Evolutionary conservation across 768 basidiomycete species (phyloP).

Genomic region (Hericium coralloides): DNA sequence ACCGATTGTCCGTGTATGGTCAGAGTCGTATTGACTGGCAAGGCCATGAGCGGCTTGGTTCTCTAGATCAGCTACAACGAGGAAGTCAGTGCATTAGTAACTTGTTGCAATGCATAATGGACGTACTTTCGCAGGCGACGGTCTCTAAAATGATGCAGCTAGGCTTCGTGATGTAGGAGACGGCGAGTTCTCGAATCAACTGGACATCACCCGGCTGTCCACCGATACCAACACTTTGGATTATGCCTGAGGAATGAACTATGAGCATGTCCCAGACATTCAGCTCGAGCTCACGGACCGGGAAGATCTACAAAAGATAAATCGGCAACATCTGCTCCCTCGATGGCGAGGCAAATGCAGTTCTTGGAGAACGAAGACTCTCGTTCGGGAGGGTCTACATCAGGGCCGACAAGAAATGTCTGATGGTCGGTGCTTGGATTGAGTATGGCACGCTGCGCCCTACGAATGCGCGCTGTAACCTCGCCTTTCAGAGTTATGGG

Average conservation of each 20-base stretch:
- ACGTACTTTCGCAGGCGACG: conserved; percentile 56
- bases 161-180: conserved; percentile 48
- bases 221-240: conserved; percentile 30
- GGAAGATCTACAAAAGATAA: conserved; percentile 34
- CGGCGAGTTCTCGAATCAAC: conserved; percentile 49
- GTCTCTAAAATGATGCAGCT: conserved; percentile 59
- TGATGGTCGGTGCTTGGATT: conserved; percentile 34
- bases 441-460: conserved; percentile 58
- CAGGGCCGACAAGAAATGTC: conserved; percentile 31
- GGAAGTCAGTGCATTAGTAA: neutral
- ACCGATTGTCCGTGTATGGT: conserved; percentile 69
- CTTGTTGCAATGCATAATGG: neutral
- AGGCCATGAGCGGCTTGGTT: conserved; percentile 71
- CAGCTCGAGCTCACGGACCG: conserved; percentile 17
- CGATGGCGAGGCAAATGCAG: conserved; percentile 28
- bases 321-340: conserved; percentile 30
- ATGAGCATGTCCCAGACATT: neutral
- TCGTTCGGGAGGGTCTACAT: conserved; percentile 16
- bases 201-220: conserved; percentile 47
- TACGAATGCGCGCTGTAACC: conserved; percentile 59
- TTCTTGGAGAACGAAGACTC: conserved; percentile 29
- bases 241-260: conserved; percentile 36
- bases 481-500: conserved; percentile 39
- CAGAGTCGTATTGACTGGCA: conserved; percentile 48
- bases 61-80: conserved; percentile 58